Percentiles rank a stretch among this genome's conserved stretches.
Conservation (phyloP, 2,329 filamentous ascomycete species). For the Mycosphaerella sp. region DNA sequence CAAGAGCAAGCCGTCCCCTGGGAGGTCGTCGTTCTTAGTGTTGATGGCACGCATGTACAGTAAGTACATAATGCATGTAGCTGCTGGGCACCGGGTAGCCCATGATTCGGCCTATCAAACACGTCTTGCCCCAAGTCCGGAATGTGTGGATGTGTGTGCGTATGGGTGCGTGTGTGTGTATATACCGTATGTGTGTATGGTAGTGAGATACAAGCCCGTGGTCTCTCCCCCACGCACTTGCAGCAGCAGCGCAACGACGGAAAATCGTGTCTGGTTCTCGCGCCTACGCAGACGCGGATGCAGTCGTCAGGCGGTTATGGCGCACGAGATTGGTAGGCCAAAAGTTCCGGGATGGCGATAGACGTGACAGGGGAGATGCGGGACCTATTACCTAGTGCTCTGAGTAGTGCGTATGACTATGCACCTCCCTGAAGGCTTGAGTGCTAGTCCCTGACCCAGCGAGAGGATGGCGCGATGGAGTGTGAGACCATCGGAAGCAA, state of each 20-base stretch:
- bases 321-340: constrained; percentile 8
- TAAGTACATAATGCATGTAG: no score
- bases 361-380: constrained; percentile 7
- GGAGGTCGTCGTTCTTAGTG: no score
- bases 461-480: constrained; percentile 10
- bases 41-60: no score
- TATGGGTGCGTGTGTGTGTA: no score
- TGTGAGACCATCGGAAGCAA: no score
- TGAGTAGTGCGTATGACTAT: background rate
- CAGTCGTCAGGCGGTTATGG: constrained; percentile 4
- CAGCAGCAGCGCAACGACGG: constrained; percentile 5
- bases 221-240: background rate
- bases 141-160: no score
- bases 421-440: background rate
- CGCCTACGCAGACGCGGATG: background rate
- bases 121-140: no score
- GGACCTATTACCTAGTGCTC: constrained; percentile 4
- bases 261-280: constrained; percentile 11
- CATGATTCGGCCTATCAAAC: no score
- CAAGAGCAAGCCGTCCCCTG: no score
- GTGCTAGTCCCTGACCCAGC: background rate
- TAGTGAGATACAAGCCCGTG: background rate
- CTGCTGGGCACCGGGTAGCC: background rate
- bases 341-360: background rate
- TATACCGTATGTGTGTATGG: background rate